Percentiles rank a stretch among this genome's conserved stretches.
phyloP scores from a whole-genome alignment of 1,284 basidiomycete species.

The Serendipita sp. region DNA sequence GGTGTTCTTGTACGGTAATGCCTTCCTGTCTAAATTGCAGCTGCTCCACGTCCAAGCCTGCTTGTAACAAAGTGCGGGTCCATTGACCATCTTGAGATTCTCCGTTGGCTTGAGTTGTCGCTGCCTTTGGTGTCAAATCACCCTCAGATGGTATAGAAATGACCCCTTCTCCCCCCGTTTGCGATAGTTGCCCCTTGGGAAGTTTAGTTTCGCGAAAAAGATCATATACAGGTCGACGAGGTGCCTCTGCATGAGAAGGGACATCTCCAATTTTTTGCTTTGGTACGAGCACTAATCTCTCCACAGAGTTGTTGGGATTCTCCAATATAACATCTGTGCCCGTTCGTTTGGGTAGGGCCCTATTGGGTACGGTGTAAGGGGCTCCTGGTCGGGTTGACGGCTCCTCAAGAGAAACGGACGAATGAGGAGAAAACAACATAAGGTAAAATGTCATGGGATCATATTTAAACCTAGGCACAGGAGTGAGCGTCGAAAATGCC shows the following conservation, averaged over 20 bases:
- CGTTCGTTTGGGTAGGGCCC: not conserved
- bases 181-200: too few species aligned
- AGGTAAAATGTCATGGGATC: constrained; percentile 4
- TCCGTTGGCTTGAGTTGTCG: not conserved
- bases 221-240: not conserved
- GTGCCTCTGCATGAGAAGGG: not conserved
- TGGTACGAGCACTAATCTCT: not conserved
- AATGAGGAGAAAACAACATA: not conserved
- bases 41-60: not conserved
- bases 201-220: too few species aligned
- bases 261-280: not conserved
- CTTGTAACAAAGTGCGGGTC: not conserved
- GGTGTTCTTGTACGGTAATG: not conserved
- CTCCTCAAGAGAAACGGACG: not conserved
- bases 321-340: not conserved
- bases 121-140: not conserved
- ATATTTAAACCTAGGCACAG: not conserved
- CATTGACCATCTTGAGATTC: not conserved
- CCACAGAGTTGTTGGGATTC: not conserved
- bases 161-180: too few species aligned
- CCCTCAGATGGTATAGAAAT: too few species aligned
- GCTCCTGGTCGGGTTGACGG: too few species aligned
- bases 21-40: not conserved
- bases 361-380: not conserved
- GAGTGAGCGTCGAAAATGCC: not conserved